phyloP scores from a whole-genome alignment of 352 stramenopile genomes.

The Globisporangium takayamanum region DNA sequence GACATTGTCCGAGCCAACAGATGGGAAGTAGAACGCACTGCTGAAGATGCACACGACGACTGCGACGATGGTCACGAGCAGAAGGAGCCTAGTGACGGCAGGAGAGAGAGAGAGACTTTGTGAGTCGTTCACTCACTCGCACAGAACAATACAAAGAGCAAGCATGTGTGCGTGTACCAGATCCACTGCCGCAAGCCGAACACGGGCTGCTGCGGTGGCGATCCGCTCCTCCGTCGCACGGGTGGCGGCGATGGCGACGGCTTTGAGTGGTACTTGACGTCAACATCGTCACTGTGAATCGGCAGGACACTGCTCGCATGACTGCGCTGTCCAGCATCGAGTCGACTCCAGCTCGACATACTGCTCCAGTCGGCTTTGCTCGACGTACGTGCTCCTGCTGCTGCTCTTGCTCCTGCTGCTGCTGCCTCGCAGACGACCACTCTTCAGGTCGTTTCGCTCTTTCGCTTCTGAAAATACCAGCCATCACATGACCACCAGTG shows the following conservation, averaged over 20 bases:
- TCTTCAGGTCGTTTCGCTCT: background rate
- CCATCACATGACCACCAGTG: too few species aligned
- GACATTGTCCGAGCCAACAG: conserved; percentile 17
- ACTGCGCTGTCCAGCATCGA: background rate
- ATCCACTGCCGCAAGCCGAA: conserved; percentile 11
- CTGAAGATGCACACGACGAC: conserved; percentile 50
- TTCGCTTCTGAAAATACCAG: too few species aligned
- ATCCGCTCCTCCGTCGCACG: conserved; percentile 1
- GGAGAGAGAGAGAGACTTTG: background rate
- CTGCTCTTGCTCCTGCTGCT: background rate
- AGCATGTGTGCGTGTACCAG: conserved; percentile 11
- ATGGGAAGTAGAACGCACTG: conserved; percentile 43
- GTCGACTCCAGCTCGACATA: conserved; percentile 16
- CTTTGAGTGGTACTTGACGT: conserved; percentile 12
- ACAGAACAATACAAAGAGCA: background rate
- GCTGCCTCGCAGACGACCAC: too few species aligned
- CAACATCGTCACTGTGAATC: background rate
- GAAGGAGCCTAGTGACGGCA: conserved; percentile 23
- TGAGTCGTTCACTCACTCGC: background rate
- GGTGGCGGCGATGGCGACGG: background rate
- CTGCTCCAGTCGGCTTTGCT: too few species aligned
- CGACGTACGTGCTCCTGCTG: background rate
- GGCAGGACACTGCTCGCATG: conserved; percentile 5
- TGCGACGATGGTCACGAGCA: conserved; percentile 40
- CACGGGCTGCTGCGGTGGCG: background rate